Base-by-base conservation (phyloP, 352 stramenopile species). In the Phytopythium sindhum region DNA sequence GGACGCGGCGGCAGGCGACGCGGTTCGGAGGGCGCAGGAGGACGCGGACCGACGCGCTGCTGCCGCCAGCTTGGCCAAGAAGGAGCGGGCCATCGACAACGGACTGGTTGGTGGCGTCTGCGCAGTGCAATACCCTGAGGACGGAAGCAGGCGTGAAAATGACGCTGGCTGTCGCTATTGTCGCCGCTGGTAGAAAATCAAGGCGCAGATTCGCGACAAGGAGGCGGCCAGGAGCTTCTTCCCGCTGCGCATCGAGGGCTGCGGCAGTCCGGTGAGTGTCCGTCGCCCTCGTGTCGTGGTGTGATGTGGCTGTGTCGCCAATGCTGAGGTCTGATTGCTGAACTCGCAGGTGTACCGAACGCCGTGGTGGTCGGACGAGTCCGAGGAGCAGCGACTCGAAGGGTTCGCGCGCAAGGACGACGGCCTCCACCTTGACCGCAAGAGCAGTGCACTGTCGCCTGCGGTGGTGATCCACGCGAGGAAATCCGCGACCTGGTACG, bases 401-500 rank as follows among this genome's bases (percentile, higher is more conserved):
- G 65, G 65, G 7, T 65, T 71, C 39, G 21, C 39, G 24, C 26
- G 47, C 44, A 39, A 47, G 53, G 33, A 28, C 24, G 23, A 21
- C 15, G 28, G 10, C 15, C 17, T n/a, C n/a, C 33, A 29, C 1
- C 28, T 28, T 19, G 28, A 23, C 9, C 29, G 9, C 8, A 19
- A 28, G 8, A 31, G 14, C 33, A 21, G 28, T 10, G 17, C 53
- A 24, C 0, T 8, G 17, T 47, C 53, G 14, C 53, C 33, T 4
- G 31, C 53, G 1, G n/a, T 47, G 6, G 42, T 61, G 12, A 75
- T 76, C 17, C 64, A 81, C 47, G 64, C 65, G 26, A 80, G 84
- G 37, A 74, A 78, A 51, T 69, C 59, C 2, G 77, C 65, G 62
- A 77, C 75, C 61, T 87, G 78, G 81, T 88, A 84, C 50, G 78